Percentiles rank a stretch among this genome's conserved stretches.
phyloP scores from a whole-genome alignment of 73 alveolate genomes.

The Paramecium bursaria region DNA sequence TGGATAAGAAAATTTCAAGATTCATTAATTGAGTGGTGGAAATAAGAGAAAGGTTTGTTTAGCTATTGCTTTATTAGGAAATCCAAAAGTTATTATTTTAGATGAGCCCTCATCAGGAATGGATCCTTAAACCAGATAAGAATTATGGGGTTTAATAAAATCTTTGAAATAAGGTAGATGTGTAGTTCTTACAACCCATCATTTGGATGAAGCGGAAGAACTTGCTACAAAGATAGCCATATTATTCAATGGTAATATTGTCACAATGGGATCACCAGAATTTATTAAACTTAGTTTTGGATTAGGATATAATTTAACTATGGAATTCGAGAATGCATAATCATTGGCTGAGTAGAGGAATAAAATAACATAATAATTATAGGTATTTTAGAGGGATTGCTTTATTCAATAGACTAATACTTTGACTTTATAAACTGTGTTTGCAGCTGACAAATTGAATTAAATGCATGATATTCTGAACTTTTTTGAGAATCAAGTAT shows the following conservation, averaged over 20 bases:
- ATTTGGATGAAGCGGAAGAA: conserved; percentile 95
- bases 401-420: too few species aligned
- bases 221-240: conserved; percentile 89
- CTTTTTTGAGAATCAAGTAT: too few species aligned
- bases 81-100: conserved; percentile 73
- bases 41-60: conserved; percentile 80
- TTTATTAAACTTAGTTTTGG: conserved; percentile 76
- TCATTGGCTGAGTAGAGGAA: too few species aligned
- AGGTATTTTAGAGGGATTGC: too few species aligned
- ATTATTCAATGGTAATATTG: conserved; percentile 84
- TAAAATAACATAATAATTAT: too few species aligned
- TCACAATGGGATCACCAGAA: conserved; percentile 80
- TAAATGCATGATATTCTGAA: too few species aligned
- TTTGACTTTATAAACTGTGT: too few species aligned
- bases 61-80: conserved; percentile 80
- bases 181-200: conserved; percentile 84
- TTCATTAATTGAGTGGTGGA: conserved; percentile 81
- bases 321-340: too few species aligned
- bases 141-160: conserved; percentile 73
- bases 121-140: conserved; percentile 74
- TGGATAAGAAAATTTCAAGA: too few species aligned
- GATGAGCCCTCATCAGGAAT: conserved; percentile 87
- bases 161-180: conserved; percentile 66
- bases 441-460: too few species aligned
- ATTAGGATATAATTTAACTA: conserved; percentile 81